A percentile compares a stretch with the other conserved stretches of the same genome.
Evolutionary conservation across 768 basidiomycete species (phyloP).

Genomic region (Rhodotorula graminis): DNA sequence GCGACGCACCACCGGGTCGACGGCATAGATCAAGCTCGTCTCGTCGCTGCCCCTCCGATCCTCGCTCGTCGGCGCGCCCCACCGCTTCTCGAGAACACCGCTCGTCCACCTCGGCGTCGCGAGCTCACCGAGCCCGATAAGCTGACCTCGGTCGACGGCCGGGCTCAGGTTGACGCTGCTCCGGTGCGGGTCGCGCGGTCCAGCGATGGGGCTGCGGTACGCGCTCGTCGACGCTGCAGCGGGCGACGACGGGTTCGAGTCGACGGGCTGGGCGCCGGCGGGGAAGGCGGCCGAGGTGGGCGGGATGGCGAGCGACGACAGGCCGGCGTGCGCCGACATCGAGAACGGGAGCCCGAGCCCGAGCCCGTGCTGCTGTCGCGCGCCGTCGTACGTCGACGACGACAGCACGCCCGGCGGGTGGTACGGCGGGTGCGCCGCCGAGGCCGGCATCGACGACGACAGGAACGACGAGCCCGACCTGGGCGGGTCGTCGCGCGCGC

Average conservation of each 20-base stretch:
- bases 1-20: constrained; percentile 19
- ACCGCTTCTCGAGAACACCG: constrained; percentile 47
- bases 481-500: constrained; percentile 19
- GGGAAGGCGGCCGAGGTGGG: constrained; percentile 13
- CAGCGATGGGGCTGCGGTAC: constrained; percentile 6
- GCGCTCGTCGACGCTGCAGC: background rate
- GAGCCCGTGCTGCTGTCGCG: constrained; percentile 14
- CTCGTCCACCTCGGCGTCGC: constrained; percentile 90
- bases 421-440: background rate
- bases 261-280: background rate
- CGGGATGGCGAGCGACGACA: constrained; percentile 21
- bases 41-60: background rate
- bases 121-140: constrained; percentile 92
- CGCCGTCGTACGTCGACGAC: background rate
- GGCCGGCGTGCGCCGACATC: constrained; percentile 29
- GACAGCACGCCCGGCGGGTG: background rate
- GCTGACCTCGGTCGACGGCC: constrained; percentile 63
- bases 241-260: background rate
- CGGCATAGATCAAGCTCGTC: background rate
- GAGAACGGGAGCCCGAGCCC: constrained; percentile 41
- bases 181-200: background rate
- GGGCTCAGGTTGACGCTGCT: constrained; percentile 9
- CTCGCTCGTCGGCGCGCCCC: constrained; percentile 35
- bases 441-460: constrained; percentile 11
- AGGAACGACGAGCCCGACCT: constrained; percentile 14